These are phyloP conservation scores for Tylopilus balloui DNA, from an alignment of 768 basidiomycete genomes.

Conservation along the genomic window DNA sequence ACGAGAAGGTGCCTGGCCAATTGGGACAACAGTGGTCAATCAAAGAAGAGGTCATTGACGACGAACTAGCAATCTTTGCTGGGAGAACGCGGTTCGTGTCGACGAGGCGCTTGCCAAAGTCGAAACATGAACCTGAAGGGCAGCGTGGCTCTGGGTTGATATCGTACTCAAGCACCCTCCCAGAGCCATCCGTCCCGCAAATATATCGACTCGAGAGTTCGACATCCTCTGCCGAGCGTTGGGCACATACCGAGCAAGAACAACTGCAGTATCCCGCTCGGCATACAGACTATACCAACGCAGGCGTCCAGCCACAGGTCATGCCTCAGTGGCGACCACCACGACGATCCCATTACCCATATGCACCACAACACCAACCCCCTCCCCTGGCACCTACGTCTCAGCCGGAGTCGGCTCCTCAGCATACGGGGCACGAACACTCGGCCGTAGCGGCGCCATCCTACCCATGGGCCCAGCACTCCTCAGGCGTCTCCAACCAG, in stretches of 20 bases:
- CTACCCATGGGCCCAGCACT: constrained; percentile 15
- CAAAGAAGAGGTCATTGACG: constrained; percentile 49
- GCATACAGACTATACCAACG: constrained; percentile 4
- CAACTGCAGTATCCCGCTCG: constrained; percentile 1
- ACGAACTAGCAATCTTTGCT: constrained; percentile 66
- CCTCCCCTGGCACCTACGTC: constrained; percentile 4
- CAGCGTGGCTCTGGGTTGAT: constrained; percentile 4
- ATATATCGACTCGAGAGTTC: constrained; percentile 15
- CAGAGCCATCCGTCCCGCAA: constrained; percentile 5
- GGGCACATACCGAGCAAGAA: constrained; percentile 18
- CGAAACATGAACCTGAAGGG: constrained; percentile 9
- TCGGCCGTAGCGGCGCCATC: constrained; percentile 11
- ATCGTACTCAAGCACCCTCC: background rate
- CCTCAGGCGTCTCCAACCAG: constrained; percentile 2
- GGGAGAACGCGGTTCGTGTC: constrained; percentile 63
- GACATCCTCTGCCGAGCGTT: constrained; percentile 14
- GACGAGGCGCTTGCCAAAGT: constrained; percentile 33
- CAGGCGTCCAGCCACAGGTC: constrained; percentile 7
- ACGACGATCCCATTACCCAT: constrained; percentile 27
- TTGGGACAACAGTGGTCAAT: constrained; percentile 47
- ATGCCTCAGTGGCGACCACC: constrained; percentile 28
- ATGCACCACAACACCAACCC: constrained; percentile 17
- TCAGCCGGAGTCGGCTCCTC: constrained; percentile 4
- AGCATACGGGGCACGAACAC: constrained; percentile 19
- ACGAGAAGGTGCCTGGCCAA: constrained; percentile 29